Evolutionary conservation across 2,329 filamentous ascomycete genomes (phyloP), one percentile per base, ranked within the genome.

Genomic region (Verticillium zaregamsianum): DNA sequence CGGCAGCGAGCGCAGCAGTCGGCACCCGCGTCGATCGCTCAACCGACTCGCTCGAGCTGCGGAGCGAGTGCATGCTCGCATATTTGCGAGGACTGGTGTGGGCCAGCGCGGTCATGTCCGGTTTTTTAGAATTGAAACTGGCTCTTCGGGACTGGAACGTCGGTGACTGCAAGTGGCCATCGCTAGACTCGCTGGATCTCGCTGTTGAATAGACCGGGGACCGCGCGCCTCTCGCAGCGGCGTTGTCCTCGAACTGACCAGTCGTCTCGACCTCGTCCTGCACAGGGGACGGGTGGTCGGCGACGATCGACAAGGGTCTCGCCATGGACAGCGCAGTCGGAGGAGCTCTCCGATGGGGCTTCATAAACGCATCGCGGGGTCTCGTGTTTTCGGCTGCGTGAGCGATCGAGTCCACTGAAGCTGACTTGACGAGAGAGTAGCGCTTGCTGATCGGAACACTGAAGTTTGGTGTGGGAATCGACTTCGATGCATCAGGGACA

Each of bases 231-330:
- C 66, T 25, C 64, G 61, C 20, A 60, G 59, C n/a, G 65, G 64
- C 5, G 62, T 57, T 23, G 66, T 54, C 55, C 68, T 71, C n/a
- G 69, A 66, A 59, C 66, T 20, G n/a, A 25, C 45, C 45, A 11
- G 45, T 52, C 20, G 45, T 12, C 45, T 52, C 45, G 45, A 52
- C 45, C 4, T 52, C 45, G 5, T 52, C 45, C 45, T 52, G 66
- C 52, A 67, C 69, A 9, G 64, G 61, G 1, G 67, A 60, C 0
- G 82, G 82, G 55, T 83, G 79, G 62, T 86, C 84, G 59, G 80
- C 72, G 2, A 86, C 82, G 56, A 83, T 79, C 1, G 84, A 86
- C 11, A 86, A 71, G 2, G 83, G 82, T 6, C 82, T 77, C 2
- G 82, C 78, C 62, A 80, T 77, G 31, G 77, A 72, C 45, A 85